Conservation (phyloP, 345 rosid species). For the Rhodamnia argentea region DNA sequence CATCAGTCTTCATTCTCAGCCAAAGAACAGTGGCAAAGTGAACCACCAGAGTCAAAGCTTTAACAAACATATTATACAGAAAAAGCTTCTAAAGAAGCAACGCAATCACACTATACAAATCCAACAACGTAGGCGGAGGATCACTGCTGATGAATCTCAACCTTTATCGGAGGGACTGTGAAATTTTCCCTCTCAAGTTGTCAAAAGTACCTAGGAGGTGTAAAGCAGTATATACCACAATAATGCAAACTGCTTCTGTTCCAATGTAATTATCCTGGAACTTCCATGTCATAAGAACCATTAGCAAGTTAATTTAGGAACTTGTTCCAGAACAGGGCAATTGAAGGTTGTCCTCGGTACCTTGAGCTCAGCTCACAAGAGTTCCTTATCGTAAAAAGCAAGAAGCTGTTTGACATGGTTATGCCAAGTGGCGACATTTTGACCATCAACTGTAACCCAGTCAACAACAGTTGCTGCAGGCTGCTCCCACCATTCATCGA, state of each 20-base stretch:
- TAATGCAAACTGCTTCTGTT: not conserved
- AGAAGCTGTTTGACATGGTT: conserved; percentile 89
- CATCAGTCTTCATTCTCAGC: not conserved
- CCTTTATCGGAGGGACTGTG: not conserved
- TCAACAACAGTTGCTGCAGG: conserved; percentile 89
- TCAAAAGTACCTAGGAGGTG: not conserved
- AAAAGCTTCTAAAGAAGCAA: not conserved
- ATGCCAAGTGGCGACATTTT: conserved; percentile 77
- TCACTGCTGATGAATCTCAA: not conserved
- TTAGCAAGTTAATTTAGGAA: not conserved
- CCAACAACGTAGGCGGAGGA: not conserved
- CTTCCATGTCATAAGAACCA: not conserved
- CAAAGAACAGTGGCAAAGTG: not conserved
- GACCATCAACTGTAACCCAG: conserved; percentile 84
- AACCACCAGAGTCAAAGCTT: not conserved
- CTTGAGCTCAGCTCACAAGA: conserved; percentile 4
- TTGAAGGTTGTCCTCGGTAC: not conserved
- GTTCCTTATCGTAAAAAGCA: conserved; percentile 71
- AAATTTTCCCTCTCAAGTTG: not conserved
- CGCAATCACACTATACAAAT: not conserved
- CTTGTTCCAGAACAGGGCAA: not conserved
- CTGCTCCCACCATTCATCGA: conserved; percentile 96
- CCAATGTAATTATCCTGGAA: not conserved
- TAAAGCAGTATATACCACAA: not conserved
- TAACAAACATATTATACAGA: not conserved